phyloP scores from a whole-genome alignment of 176 grass and related monocot genomes.

The Dendrocalamus sinicus region DNA sequence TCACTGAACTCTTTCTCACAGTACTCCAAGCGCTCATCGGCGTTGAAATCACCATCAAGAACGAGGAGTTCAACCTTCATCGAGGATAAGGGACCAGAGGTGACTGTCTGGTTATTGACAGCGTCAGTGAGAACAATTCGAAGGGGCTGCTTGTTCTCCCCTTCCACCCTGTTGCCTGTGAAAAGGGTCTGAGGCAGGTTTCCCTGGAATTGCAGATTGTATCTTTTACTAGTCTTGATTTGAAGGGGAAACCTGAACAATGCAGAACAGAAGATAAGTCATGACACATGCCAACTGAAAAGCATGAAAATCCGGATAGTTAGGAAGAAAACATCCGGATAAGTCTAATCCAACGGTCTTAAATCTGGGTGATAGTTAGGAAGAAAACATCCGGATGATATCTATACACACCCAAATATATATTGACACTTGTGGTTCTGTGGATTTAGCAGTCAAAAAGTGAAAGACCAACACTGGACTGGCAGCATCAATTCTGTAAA shows the following conservation, averaged over 20 bases:
- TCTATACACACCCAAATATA: no score
- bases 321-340: no score
- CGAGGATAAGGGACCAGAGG: conserved; percentile 54
- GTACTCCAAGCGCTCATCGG: conserved; percentile 69
- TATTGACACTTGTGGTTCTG: conserved; percentile 10
- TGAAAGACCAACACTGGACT: conserved; percentile 11
- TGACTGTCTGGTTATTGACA: conserved; percentile 52
- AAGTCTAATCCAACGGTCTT: no score
- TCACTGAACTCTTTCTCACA: conserved; percentile 80
- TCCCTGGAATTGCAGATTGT: conserved; percentile 74
- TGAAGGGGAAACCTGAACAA: conserved; percentile 55
- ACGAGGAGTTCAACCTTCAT: conserved; percentile 82
- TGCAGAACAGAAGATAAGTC: conserved; percentile 40
- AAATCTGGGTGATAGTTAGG: no score
- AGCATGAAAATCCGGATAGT: no score
- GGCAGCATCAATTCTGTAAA: conserved; percentile 23
- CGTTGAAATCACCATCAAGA: conserved; percentile 91
- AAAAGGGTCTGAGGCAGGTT: conserved; percentile 73
- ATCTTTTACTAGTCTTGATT: conserved; percentile 62
- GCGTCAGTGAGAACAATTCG: conserved; percentile 68
- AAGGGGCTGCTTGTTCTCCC: conserved; percentile 63
- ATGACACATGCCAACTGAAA: conserved; percentile 14
- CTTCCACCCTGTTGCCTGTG: conserved; percentile 78
- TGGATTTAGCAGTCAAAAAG: conserved; percentile 30
- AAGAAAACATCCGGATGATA: no score